Evolutionary conservation across 768 basidiomycete species (phyloP), one percentile per base, ranked within the genome.

Genomic region (Mycena rebaudengoi): DNA sequence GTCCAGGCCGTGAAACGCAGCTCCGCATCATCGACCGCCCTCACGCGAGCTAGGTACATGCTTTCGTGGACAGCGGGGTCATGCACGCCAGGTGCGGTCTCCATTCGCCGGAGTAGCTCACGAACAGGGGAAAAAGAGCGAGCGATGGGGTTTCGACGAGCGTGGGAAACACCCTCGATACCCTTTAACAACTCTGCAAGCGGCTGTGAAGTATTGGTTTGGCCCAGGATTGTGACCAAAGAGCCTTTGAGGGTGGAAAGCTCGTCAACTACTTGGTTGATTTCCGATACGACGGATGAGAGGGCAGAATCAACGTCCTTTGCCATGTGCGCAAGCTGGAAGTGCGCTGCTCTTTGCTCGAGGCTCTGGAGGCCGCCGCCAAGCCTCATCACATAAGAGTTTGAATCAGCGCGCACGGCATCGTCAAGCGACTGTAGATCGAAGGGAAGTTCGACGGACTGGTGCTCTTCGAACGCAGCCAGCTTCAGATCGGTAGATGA

Each of bases 301-400:
- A 87, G 72, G 18, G 82, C 71, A 0, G 65, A 53, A 64, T 90
- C 91, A 23, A 86, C 70, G n/a, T 79, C 76, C 57, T 81, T 86
- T 5, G 88, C 87, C 66, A 87, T 78, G 32, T 77, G 77, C 14
- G 86, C 84, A 20, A 90, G 75, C 25, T 79, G 78, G 59, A 91
- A 75, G 64, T 85, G 83, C 29, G 79, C 75, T 14, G 79, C 76
- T 41, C 84, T 81, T 56, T 83, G 81, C 20, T 80, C 73, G 30
- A 94, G 73, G 11, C 70, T 73, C 54, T 88, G 85, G 33, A 88
- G 60, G 28, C 76, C 80, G n/a, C 86, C 87, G 4, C 80, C 80
- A 16, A 94, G 81, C 60, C 84, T 79, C 78, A 94, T 86, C 49
- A 87, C 78, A 68, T 86, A 87, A n/a, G 85, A 75, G 72, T 95